Percentiles rank a stretch among this genome's conserved stretches.
Conservation (phyloP, 306 rosid genomes). For the Mucuna pruriens region DNA sequence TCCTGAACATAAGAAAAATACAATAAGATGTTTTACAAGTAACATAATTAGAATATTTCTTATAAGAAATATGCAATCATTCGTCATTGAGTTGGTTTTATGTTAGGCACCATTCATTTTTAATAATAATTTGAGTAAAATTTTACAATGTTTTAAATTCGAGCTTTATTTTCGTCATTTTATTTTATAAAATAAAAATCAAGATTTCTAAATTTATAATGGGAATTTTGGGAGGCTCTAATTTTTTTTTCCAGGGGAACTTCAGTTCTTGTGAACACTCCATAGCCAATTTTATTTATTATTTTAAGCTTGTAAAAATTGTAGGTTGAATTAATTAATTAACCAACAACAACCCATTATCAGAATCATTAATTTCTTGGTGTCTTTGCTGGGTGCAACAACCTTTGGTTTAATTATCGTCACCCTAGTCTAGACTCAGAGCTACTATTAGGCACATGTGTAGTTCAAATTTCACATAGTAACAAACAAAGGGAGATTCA, state of each 20-base stretch:
- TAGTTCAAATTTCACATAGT: not conserved
- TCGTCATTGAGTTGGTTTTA: too few relatives aligned
- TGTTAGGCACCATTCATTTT: too few relatives aligned
- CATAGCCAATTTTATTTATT: not conserved
- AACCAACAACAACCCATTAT: not conserved
- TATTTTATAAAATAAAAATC: too few relatives aligned
- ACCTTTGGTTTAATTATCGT: not conserved
- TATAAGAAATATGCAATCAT: too few relatives aligned
- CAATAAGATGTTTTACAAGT: too few relatives aligned
- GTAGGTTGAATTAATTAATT: not conserved
- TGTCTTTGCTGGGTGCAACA: not conserved
- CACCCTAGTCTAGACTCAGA: not conserved
- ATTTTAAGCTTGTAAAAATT: not conserved
- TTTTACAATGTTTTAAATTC: too few relatives aligned
- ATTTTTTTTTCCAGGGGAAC: not conserved
- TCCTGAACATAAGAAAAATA: too few relatives aligned
- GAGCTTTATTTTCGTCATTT: too few relatives aligned
- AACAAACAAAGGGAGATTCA: not conserved
- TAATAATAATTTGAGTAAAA: too few relatives aligned
- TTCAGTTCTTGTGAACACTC: not conserved
- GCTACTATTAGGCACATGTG: not conserved
- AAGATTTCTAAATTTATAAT: too few relatives aligned
- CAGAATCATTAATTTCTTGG: not conserved
- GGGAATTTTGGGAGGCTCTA: not conserved
- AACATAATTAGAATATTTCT: too few relatives aligned